A percentile compares a stretch with the other conserved stretches of the same genome.
Evolutionary conservation across 2,329 filamentous ascomycete genomes (phyloP).

Genomic region (Fusarium nodosum): DNA sequence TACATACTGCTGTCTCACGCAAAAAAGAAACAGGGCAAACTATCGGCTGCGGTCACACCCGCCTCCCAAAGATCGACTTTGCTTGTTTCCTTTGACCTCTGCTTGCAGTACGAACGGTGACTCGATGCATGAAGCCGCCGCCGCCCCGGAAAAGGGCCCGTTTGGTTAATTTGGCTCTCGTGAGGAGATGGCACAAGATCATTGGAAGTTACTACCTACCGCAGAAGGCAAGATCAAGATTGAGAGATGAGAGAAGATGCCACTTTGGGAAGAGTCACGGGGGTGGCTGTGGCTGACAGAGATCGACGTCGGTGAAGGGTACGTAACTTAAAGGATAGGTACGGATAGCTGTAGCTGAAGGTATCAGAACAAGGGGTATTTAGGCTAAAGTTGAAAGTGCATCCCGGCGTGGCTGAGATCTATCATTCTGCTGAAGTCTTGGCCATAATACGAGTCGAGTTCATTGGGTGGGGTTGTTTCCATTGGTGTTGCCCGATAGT

Average conservation of each 20-base stretch:
- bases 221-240: slow-evolving; percentile 3
- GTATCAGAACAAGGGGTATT: slow-evolving; percentile 9
- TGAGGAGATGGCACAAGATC: slow-evolving; percentile 25
- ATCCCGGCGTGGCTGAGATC: slow-evolving; percentile 44
- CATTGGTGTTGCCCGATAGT: slow-evolving; percentile 31
- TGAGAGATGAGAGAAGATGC: slow-evolving; percentile 38
- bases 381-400: slow-evolving; percentile 24
- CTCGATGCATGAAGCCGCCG: slow-evolving; percentile 39
- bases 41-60: slow-evolving; percentile 30
- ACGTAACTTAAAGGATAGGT: slow-evolving; percentile 1
- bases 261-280: slow-evolving; percentile 42
- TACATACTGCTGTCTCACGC: slow-evolving; percentile 23
- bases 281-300: slow-evolving; percentile 42
- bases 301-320: slow-evolving; percentile 33
- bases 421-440: slow-evolving; percentile 33
- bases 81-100: slow-evolving; percentile 10
- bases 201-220: slow-evolving; percentile 26
- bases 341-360: slow-evolving; percentile 3
- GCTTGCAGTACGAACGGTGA: slow-evolving; percentile 13
- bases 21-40: slow-evolving; percentile 20
- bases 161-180: slow-evolving; percentile 16
- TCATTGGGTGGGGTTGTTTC: slow-evolving; percentile 7
- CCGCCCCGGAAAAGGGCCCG: slow-evolving; percentile 33
- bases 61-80: slow-evolving; percentile 34
- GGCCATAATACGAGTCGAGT: slow-evolving; percentile 15